Base-by-base conservation (phyloP, 805 yeast genomes). In the Isabelozyma rhagii region DNA sequence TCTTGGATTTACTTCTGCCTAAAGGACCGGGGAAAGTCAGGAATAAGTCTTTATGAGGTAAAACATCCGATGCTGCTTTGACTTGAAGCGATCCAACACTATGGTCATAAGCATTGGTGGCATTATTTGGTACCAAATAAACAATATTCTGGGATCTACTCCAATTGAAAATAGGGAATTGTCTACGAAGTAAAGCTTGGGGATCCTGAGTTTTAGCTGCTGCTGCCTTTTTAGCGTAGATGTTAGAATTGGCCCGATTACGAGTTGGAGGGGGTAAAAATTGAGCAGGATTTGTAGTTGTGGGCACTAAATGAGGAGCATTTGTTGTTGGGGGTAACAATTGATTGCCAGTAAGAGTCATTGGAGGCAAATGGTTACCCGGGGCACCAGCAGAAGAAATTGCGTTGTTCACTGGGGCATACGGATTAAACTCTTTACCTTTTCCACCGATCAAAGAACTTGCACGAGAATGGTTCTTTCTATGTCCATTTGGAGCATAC, bases 111-210 rank as follows among this genome's bases (percentile, higher is more conserved):
- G 68, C 66, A 56, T 65, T 61, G 36, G 70, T 64, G 28, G 54
- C 47, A 10, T 49, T 47, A n/a, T 47, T 50, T 6, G 75, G 74
- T 14, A 67, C 55, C 46, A 72, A 57, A 17, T 51, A 48, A 1
- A 58, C 67, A 3, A 63, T 63, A n/a, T 60, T 63, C 28, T 61
- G 63, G 1, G 73, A 63, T 28, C 55, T 51, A 46, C 71, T 64
- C 87, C 94, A 90, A 50, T 78, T 74, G 62, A 89, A 86, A 34
- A 90, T 61, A 0, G 97, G 96, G 67, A 86, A 87, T 61, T 88
- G 96, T 48, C 87, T 74, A 44, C 70, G 66, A 21, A 75, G 65
- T 46, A 85, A 64, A 21, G 82, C 79, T 46, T 78, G 79, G 7
- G 88, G 86, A 52, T 83, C 78, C 29, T 69, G 67, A 7, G 74